phyloP scores from a whole-genome alignment of 2,329 filamentous ascomycete species.

The Fusarium chuoi region DNA sequence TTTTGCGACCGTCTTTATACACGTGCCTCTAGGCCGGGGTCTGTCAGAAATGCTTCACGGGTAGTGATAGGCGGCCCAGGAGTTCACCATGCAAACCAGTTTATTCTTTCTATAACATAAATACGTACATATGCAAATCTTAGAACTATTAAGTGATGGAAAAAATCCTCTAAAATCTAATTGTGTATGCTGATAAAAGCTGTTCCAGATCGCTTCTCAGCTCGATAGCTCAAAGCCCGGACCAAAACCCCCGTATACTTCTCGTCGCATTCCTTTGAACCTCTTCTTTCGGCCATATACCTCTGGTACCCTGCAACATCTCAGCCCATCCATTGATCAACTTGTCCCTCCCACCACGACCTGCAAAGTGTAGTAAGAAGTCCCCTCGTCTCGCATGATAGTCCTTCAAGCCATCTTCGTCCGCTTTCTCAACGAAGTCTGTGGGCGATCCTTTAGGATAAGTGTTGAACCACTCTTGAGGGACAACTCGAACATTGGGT shows the following conservation, averaged over 20 bases:
- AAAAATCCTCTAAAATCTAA: too few species aligned
- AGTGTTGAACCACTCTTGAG: constrained; percentile 1
- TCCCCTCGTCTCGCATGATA: background rate
- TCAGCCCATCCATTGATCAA: background rate
- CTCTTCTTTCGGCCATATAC: background rate
- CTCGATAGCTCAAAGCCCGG: background rate
- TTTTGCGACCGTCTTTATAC: too few species aligned
- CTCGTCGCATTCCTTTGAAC: background rate
- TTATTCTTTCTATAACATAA: background rate
- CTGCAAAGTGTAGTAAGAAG: constrained; percentile 1
- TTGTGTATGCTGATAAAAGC: rapidly evolving
- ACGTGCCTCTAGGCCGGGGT: too few species aligned
- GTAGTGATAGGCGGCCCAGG: too few species aligned
- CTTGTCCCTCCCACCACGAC: background rate
- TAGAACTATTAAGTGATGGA: rapidly evolving
- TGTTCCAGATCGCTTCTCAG: too few species aligned
- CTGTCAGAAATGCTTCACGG: background rate
- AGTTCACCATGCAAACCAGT: background rate
- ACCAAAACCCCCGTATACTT: background rate
- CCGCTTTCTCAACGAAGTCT: background rate
- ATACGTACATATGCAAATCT: rapidly evolving
- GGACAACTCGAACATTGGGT: background rate
- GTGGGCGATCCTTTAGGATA: background rate
- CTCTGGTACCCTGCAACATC: background rate
- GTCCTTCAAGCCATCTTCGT: background rate